phyloP scores from a whole-genome alignment of 2,329 filamentous ascomycete genomes.

The Colletotrichum tropicale region DNA sequence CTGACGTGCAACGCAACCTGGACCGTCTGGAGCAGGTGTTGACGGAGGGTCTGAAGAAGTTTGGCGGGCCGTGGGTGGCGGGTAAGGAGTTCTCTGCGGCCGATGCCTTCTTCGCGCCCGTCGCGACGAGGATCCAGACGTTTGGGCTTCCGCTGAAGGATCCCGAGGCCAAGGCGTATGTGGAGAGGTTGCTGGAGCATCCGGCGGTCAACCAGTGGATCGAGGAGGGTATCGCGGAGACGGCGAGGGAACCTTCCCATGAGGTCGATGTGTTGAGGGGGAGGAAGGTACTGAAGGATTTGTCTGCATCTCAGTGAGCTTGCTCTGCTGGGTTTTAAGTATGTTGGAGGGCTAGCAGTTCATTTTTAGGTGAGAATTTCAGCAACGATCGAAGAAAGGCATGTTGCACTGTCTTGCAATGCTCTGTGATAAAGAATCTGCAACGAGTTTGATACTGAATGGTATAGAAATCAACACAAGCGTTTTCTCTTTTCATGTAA shows the following conservation, averaged over 20 bases:
- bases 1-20: conserved; percentile 37
- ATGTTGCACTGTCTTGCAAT: accelerated
- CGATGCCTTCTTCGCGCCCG: conserved; percentile 47
- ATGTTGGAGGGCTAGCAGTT: not conserved
- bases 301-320: not conserved
- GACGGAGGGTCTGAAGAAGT: conserved; percentile 38
- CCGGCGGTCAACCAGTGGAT: conserved; percentile 42
- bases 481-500: not conserved
- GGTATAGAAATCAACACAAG: not conserved
- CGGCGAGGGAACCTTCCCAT: conserved; percentile 32
- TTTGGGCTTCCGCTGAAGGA: conserved; percentile 37
- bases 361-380: not conserved
- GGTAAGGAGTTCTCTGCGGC: conserved; percentile 40
- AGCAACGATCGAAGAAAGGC: not conserved
- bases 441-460: not conserved
- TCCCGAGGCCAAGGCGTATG: conserved; percentile 32
- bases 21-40: conserved; percentile 40
- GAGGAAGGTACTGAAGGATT: not conserved
- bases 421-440: not conserved
- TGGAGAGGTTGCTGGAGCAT: conserved; percentile 35
- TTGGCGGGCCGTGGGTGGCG: conserved; percentile 46
- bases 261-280: conserved; percentile 4
- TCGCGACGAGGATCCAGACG: conserved; percentile 43
- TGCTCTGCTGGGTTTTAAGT: accelerated
- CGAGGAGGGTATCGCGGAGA: conserved; percentile 38